Evolutionary conservation across 2,329 filamentous ascomycete genomes (phyloP).

Genomic region (Rachicladosporium sp.): DNA sequence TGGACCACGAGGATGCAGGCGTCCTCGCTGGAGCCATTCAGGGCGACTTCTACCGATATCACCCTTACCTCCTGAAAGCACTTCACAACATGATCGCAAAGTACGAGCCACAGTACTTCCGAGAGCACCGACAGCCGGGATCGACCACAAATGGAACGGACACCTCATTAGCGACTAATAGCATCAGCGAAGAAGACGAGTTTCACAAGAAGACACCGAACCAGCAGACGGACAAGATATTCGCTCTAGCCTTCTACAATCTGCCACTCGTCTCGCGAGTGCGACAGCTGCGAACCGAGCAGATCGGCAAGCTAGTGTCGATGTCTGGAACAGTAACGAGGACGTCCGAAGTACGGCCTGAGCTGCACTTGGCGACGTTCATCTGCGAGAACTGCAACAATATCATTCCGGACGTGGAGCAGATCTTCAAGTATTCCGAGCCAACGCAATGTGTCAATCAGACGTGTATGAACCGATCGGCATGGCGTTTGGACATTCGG

Average conservation of each 20-base stretch:
- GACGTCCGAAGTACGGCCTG: slow-evolving; percentile 91
- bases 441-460: slow-evolving; percentile 87
- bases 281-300: slow-evolving; percentile 71
- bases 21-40: slow-evolving; percentile 76
- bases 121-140: slow-evolving; percentile 77
- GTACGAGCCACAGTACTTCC: slow-evolving; percentile 87
- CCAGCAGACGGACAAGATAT: slow-evolving; percentile 94
- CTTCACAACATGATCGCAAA: slow-evolving; percentile 90
- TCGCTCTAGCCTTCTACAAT: slow-evolving; percentile 87
- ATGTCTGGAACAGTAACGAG: slow-evolving; percentile 95
- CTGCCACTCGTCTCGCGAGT: slow-evolving; percentile 76
- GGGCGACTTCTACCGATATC: slow-evolving; percentile 85
- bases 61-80: slow-evolving; percentile 78
- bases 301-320: slow-evolving; percentile 85
- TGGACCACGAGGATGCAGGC: slow-evolving; percentile 57
- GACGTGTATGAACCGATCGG: slow-evolving; percentile 74
- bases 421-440: slow-evolving; percentile 95
- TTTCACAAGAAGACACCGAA: slow-evolving; percentile 65
- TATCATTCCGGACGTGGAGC: slow-evolving; percentile 81
- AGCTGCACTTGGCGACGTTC: slow-evolving; percentile 85
- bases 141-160: slow-evolving; percentile 54
- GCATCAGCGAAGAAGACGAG: slow-evolving; percentile 46
- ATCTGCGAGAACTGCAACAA: slow-evolving; percentile 78
- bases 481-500: slow-evolving; percentile 94
- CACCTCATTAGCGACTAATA: slow-evolving; percentile 46